Conservation (phyloP, 352 stramenopile species). For the Phytophthora melonis region DNA sequence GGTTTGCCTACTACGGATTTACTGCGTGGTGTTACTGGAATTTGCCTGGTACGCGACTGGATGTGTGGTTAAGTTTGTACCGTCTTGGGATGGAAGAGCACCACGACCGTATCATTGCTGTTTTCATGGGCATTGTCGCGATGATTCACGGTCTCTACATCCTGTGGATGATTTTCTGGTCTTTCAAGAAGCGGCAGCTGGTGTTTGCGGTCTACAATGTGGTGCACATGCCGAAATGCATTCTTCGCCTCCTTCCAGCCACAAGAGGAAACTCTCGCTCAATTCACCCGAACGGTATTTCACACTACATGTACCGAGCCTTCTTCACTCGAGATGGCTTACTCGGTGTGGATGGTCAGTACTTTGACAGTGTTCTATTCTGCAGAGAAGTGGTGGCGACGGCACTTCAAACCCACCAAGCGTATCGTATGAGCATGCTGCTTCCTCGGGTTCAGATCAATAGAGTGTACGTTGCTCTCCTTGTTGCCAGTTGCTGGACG, state of each 20-base stretch:
- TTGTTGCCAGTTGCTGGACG: conserved; percentile 42
- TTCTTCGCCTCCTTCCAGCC: background rate
- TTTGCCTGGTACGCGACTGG: conserved; percentile 23
- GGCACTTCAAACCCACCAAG: conserved; percentile 31
- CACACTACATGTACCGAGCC: conserved; percentile 7
- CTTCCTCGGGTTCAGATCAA: conserved; percentile 33
- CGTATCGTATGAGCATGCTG: conserved; percentile 35
- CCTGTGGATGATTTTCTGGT: conserved; percentile 34
- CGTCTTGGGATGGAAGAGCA: conserved; percentile 14
- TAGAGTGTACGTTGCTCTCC: conserved; percentile 26
- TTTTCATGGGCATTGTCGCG: conserved; percentile 10
- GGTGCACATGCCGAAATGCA: background rate
- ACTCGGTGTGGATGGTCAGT: conserved; percentile 32
- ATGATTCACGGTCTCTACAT: conserved; percentile 21
- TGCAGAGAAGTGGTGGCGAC: conserved; percentile 30
- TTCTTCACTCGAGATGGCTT: conserved; percentile 21
- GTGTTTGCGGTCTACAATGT: conserved; percentile 28
- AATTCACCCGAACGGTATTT: background rate
- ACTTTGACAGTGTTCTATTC: conserved; percentile 38
- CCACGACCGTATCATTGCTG: conserved; percentile 15
- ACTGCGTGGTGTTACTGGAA: conserved; percentile 33
- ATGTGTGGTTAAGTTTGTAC: conserved; percentile 21
- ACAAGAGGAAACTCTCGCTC: background rate
- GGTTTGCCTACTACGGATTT: conserved; percentile 24
- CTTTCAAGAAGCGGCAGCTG: conserved; percentile 29